These are phyloP conservation scores for Eutypa lata DNA, from an alignment of 2,329 filamentous ascomycete species.

Conservation along the genomic window DNA sequence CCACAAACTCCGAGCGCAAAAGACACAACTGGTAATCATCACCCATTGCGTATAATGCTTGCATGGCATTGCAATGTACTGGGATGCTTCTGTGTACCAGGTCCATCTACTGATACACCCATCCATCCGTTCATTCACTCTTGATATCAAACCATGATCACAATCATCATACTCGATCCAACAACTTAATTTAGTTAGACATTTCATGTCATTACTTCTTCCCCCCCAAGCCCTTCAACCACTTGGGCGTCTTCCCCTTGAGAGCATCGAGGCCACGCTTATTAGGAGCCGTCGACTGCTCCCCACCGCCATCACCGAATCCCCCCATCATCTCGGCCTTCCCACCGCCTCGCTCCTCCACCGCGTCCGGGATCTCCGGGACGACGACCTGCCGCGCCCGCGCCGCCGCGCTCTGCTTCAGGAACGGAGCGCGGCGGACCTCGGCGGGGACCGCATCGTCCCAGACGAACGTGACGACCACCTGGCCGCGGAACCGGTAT, in stretches of 20 bases:
- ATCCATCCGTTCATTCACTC: too few species aligned
- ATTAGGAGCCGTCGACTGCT: conserved; percentile 12
- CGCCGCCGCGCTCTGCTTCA: conserved; percentile 47
- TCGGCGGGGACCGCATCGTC: conserved; percentile 21
- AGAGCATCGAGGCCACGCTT: conserved; percentile 18
- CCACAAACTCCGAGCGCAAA: too few species aligned
- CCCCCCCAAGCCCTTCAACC: conserved; percentile 65
- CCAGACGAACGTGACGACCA: conserved; percentile 61
- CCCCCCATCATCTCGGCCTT: conserved; percentile 21
- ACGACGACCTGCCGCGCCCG: conserved; percentile 58
- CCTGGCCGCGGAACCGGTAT: conserved; percentile 66
- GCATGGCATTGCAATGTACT: too few species aligned
- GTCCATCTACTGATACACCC: too few species aligned
- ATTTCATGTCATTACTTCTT: conserved; percentile 56
- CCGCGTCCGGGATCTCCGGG: conserved; percentile 41
- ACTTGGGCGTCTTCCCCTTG: conserved; percentile 57
- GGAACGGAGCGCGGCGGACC: conserved; percentile 32
- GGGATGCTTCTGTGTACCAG: too few species aligned
- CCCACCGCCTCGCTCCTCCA: conserved; percentile 22
- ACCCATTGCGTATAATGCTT: too few species aligned
- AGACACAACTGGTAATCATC: too few species aligned
- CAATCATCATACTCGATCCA: too few species aligned
- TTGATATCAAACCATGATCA: too few species aligned
- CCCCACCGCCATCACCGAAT: not conserved
- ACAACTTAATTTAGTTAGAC: too few species aligned